A percentile compares a stretch with the other conserved stretches of the same genome.
phyloP scores from a whole-genome alignment of 2,329 filamentous ascomycete genomes.

The Rugonectria rugulosa region DNA sequence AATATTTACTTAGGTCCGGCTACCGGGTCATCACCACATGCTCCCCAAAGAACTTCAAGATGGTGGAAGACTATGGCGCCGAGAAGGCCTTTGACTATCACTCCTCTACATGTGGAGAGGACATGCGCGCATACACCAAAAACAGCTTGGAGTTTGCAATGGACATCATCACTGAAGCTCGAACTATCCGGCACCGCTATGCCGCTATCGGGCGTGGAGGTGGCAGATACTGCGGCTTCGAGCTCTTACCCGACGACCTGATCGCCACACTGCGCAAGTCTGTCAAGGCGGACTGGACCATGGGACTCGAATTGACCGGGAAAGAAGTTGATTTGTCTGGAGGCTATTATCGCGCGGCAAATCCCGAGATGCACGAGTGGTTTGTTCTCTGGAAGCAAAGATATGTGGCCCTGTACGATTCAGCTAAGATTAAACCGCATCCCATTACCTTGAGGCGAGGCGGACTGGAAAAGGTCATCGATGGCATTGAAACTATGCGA shows the following conservation, averaged over 20 bases:
- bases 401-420: slow-evolving; percentile 2
- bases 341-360: slow-evolving; percentile 6
- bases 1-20: slow-evolving; percentile 3
- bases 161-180: slow-evolving; percentile 8
- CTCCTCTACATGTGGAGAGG: slow-evolving; percentile 4
- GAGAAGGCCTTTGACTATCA: slow-evolving; percentile 19
- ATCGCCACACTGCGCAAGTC: background rate
- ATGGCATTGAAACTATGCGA: slow-evolving; percentile 8
- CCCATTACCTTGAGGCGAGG: slow-evolving; percentile 1
- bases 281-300: slow-evolving; percentile 1
- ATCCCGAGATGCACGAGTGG: background rate
- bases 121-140: slow-evolving; percentile 14
- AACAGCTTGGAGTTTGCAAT: slow-evolving; percentile 10
- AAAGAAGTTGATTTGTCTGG: slow-evolving; percentile 5
- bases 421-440: background rate
- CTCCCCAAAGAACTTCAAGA: slow-evolving; percentile 12
- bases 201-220: slow-evolving; percentile 15
- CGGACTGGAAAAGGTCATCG: slow-evolving; percentile 6
- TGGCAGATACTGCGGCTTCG: background rate
- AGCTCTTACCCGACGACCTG: slow-evolving; percentile 1
- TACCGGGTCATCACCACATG: slow-evolving; percentile 12
- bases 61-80: slow-evolving; percentile 12
- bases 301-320: slow-evolving; percentile 4
- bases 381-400: slow-evolving; percentile 4
- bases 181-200: slow-evolving; percentile 12